Base-by-base conservation (phyloP, 2,329 filamentous ascomycete species). In the Ustilaginoidea virens region DNA sequence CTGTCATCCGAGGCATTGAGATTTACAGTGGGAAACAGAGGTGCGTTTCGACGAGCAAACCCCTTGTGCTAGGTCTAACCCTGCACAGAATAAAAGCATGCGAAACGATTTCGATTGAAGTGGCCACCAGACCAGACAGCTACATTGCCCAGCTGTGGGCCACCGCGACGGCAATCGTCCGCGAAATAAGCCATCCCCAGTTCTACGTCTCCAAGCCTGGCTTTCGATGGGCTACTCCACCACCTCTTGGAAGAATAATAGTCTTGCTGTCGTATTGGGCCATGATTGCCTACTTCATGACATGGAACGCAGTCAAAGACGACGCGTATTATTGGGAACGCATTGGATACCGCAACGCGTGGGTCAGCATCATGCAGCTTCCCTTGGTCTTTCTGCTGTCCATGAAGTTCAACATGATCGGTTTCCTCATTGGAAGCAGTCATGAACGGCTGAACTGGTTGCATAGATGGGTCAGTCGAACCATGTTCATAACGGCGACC, bases 361-460 rank as follows among this genome's bases (percentile, higher is more conserved):
- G 74, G 74, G 60, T 77, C 16, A 65, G 69, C 7, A 53, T 75
- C 25, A 69, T 63, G 3, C 74, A 79, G 46, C 60, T 79, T 23
- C 74, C 74, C 0, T 54, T 79, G 13, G 54, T 78, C 7, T 76
- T 71, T 40, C 55, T 79, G 3, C 58, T 79, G 10, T 62, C 69
- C 16, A 66, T 65, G 36, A 74, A 74, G 43, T 59, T 63, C 35
- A 73, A 60, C 36, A 42, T 70, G 13, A 52, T 80, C n/a, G 73
- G 69, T 1, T 56, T 62, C 30, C 50, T 81, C 15, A 60, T 66
- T 4, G 76, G 75, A 8, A 61, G 66, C 7, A 72, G 73, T 35
- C 71, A 80, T 42, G 76, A 81, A 50, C 63, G 72, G 7, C 55
- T 81, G 33, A 80, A 79, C 46, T 81, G 76, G 76, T 51, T 80